Evolutionary conservation across 1,139 yeast genomes (phyloP), one percentile per base, ranked within the genome.

Genomic region (Yamadazyma sp.): DNA sequence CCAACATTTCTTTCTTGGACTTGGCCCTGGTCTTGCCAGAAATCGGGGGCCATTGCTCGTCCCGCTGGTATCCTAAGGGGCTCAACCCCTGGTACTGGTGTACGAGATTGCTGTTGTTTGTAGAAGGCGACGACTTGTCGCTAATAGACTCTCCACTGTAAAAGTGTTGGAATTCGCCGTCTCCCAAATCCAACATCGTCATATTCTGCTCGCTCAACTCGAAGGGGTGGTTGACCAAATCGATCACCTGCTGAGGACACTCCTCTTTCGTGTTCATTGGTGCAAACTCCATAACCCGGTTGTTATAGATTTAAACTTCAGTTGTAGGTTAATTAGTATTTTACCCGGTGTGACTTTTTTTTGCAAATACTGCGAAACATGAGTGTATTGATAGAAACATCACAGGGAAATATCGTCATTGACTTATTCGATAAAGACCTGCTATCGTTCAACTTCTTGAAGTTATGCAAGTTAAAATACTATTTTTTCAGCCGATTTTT

Each of bases 341-440:
- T 28, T 11, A 11, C 17, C 30, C 8, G 17, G 6, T 14, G 15
- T 12, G 18, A 11, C 24, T 21, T 10, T 7, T 23, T 4, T 23
- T 23, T 23, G 25, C 12, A 23, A 9, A 10, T n/a, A 6, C 6
- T 15, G 12, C 22, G 9, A 18, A n/a, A n/a, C n/a, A 80, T 80
- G 85, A 78, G 85, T 50, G 80, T 80, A 3, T 50, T 80, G 25
- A 38, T 80, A 10, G 86, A 80, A 49, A 80, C 86, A 0, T 71
- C 79, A 2, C 56, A 53, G 27, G 84, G 82, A 42, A 59, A 55
- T 45, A 35, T 82, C 12, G 82, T 78, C 10, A 54, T 81, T n/a
- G 88, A 82, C 48, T 53, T 81, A 20, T 52, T 57, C 32, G 44
- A 50, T 4, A 56, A 68, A 9, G 51, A 56, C 3, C 50, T 56